Percentiles rank a stretch among this genome's conserved stretches.
Evolutionary conservation across 2,329 filamentous ascomycete genomes (phyloP).

Genomic region (Colletotrichum gigasporum): DNA sequence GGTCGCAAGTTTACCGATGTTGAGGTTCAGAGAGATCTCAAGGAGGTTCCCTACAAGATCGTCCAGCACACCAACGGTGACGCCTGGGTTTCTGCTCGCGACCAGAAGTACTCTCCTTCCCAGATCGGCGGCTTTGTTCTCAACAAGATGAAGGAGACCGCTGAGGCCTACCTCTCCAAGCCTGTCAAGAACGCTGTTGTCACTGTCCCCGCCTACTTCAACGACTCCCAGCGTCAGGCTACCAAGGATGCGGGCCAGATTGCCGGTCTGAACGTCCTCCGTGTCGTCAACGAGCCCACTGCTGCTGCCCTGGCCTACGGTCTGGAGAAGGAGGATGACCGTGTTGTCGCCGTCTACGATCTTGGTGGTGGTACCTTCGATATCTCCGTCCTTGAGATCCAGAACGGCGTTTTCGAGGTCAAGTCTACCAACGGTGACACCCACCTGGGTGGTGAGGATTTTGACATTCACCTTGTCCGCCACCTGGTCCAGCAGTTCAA

Average conservation of each 20-base stretch:
- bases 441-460: slow-evolving; percentile 97
- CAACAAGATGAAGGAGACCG: slow-evolving; percentile 99
- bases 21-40: slow-evolving; percentile 96
- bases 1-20: slow-evolving; percentile 94
- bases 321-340: slow-evolving; percentile 92
- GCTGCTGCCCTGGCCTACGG: slow-evolving; percentile 96
- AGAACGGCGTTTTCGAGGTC: slow-evolving; percentile 98
- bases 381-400: slow-evolving; percentile 97
- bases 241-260: slow-evolving; percentile 99
- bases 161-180: slow-evolving; percentile 91
- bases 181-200: slow-evolving; percentile 95
- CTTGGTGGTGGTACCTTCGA: slow-evolving; percentile 98
- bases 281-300: slow-evolving; percentile 98
- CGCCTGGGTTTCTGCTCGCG: slow-evolving; percentile 93
- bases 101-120: slow-evolving; percentile 96
- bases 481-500: slow-evolving; percentile 96
- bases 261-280: slow-evolving; percentile 92
- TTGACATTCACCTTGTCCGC: slow-evolving; percentile 93
- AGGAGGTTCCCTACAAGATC: slow-evolving; percentile 99
- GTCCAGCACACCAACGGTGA: slow-evolving; percentile 96
- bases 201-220: slow-evolving; percentile 98
- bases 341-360: slow-evolving; percentile 95
- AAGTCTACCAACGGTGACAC: slow-evolving; percentile 99
- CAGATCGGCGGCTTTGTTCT: slow-evolving; percentile 97
- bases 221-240: slow-evolving; percentile 96